Base-by-base conservation (phyloP, 1,139 yeast genomes). In the Pichia sp. region DNA sequence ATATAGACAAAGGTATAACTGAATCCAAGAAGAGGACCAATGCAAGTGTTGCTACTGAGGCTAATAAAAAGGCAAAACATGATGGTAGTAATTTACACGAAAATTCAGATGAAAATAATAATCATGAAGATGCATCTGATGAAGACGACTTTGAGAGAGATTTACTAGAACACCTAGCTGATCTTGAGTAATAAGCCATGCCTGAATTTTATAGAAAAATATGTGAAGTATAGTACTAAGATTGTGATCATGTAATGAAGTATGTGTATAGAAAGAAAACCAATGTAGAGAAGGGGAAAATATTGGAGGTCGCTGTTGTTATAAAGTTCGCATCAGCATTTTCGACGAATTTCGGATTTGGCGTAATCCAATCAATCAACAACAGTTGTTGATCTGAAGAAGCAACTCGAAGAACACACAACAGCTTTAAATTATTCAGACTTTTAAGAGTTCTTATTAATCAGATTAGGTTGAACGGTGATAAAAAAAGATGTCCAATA, bases 71-170 rank as follows among this genome's bases (percentile, higher is more conserved):
- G 24, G 10, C 7, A 22, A 7, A 22, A 22, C n/a, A n/a, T 23
- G 19, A 31, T 10, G 20, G n/a, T n/a, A n/a, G n/a, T n/a, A n/a
- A n/a, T n/a, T n/a, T n/a, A n/a, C n/a, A 18, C 7, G 19, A 22
- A 14, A 15, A 8, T 14, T 20, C 22, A 34, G 22, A 28, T 23
- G 31, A 21, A n/a, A n/a, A n/a, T n/a, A n/a, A n/a, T n/a, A n/a
- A n/a, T n/a, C n/a, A 34, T 14, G 18, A 26, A 19, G 25, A 34
- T 20, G 18, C 6, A 4, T 22, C 12, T n/a, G 17, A 31, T 5
- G 31, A 35, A 7, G 63, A 59, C 12, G 62, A 57, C 6, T 62
- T 59, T 53, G 62, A 51, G 52, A 54, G 44, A 47, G 62, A 54
- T 45, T 43, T 49, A 37, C 49, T 51, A 33, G 54, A 45, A 25